Evolutionary conservation across 805 yeast genomes (phyloP), one percentile per base, ranked within the genome.

Genomic region (Lachancea waltii): DNA sequence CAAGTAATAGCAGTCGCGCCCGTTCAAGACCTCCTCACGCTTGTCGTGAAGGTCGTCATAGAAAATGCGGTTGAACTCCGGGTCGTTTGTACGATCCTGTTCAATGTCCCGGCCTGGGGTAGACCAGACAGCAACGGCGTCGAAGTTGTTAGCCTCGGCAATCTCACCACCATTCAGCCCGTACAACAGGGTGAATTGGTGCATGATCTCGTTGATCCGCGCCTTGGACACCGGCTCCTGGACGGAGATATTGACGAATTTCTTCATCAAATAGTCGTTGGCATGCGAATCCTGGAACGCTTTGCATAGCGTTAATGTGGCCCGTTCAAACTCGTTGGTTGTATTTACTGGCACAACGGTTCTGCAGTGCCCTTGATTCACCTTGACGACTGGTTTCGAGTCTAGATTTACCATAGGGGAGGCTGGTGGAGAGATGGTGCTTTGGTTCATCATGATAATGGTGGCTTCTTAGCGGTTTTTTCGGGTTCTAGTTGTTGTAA

Each of bases 71-170:
- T 59, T 55, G 48, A 61, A 61, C 13, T 29, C 41, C 0, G 46
- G 43, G 36, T 60, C 65, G 27, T 49, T 44, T 11, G 62, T 57
- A 8, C 45, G 37, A 11, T 49, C 46, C 14, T 53, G 47, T 16
- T 51, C 49, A 20, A 53, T 43, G 37, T 50, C 55, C 7, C 27
- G 28, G 11, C 53, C 51, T 20, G 63, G 63, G 10, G 43, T 35
- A 9, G 55, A 49, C 51, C 56, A 57, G 23, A 60, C 47, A 13
- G 59, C 58, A 15, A 55, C 63, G 18, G 64, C 62, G 44, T 60
- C 56, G 43, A 51, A 60, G 33, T 57, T 44, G 40, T 58, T 58
- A 20, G 56, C 53, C 40, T 61, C 57, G 21, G 50, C 48, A 10
- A 60, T 34, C 30, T 60, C 62, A 14, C 63, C 65, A 25, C 61